Percentiles rank a stretch among this genome's conserved stretches.
phyloP scores from a whole-genome alignment of 352 stramenopile genomes.

The Globisporangium paddicum region DNA sequence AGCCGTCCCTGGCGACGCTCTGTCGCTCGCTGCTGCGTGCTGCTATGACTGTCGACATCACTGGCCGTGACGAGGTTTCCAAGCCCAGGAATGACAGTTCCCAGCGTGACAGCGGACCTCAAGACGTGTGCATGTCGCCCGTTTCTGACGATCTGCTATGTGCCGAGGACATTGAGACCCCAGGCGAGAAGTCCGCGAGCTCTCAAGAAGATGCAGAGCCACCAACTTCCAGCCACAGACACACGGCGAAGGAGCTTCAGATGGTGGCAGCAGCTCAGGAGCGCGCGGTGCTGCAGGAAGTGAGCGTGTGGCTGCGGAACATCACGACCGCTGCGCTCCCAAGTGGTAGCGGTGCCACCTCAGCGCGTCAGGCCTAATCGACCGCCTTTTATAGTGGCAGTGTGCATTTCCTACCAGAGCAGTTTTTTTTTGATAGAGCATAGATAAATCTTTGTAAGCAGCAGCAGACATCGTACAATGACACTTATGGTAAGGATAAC shows the following conservation, averaged over 20 bases:
- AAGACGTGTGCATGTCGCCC: conserved; percentile 27
- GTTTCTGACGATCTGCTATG: conserved; percentile 49
- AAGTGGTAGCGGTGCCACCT: background rate
- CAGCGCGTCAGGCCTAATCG: background rate
- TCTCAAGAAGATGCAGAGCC: background rate
- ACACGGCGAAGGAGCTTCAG: conserved; percentile 3
- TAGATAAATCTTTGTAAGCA: conserved; percentile 3
- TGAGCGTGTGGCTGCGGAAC: conserved; percentile 74
- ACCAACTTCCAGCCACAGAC: background rate
- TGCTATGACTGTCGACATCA: conserved; percentile 33
- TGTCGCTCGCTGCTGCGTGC: conserved; percentile 53
- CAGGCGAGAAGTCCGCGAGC: conserved; percentile 16
- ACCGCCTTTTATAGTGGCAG: background rate
- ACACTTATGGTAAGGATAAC: background rate
- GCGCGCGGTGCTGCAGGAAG: conserved; percentile 72
- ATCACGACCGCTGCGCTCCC: conserved; percentile 19
- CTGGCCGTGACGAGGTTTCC: background rate
- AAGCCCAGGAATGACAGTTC: background rate
- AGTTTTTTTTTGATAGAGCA: conserved; percentile 2
- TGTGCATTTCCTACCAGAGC: background rate
- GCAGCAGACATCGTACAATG: background rate
- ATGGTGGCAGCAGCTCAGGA: conserved; percentile 49
- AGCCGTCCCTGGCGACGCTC: conserved; percentile 31
- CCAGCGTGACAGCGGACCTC: background rate
- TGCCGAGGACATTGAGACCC: conserved; percentile 60